These are phyloP conservation scores for Cornus kousa DNA, from an alignment of 148 eudicot genomes.

Conservation along the genomic window DNA sequence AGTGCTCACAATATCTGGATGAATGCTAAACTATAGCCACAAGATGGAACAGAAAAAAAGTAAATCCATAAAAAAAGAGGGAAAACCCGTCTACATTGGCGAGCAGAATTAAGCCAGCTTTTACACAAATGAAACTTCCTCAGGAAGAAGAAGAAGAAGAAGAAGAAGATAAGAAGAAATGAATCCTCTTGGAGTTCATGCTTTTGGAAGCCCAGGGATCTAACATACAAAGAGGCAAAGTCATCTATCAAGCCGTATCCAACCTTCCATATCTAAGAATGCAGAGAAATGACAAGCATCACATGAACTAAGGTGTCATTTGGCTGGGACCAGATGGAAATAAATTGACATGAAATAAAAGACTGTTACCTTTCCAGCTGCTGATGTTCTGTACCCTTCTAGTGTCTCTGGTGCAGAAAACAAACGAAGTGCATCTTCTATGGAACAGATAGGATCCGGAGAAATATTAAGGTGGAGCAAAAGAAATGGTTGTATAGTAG, in stretches of 20 bases:
- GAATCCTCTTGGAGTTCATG: neutral
- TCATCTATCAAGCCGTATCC: neutral
- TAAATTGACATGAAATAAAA: neutral
- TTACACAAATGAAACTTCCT: too few relatives aligned
- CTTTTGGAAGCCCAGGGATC: neutral
- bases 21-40: too few relatives aligned
- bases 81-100: too few relatives aligned
- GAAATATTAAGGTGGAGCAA: slow-evolving; percentile 80
- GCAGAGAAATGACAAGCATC: too few relatives aligned
- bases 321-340: neutral
- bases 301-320: neutral
- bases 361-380: slow-evolving; percentile 55
- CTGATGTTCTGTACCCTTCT: slow-evolving; percentile 66
- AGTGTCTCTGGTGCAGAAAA: slow-evolving; percentile 77
- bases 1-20: too few relatives aligned
- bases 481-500: slow-evolving; percentile 76
- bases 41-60: too few relatives aligned
- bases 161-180: too few relatives aligned
- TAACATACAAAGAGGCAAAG: neutral
- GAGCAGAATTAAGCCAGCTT: too few relatives aligned
- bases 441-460: slow-evolving; percentile 60
- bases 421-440: slow-evolving; percentile 75
- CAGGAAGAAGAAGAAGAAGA: too few relatives aligned
- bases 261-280: too few relatives aligned
- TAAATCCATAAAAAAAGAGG: too few relatives aligned